These are phyloP conservation scores for Pythium dissimile DNA, from an alignment of 352 stramenopile species.

Conservation along the genomic window DNA sequence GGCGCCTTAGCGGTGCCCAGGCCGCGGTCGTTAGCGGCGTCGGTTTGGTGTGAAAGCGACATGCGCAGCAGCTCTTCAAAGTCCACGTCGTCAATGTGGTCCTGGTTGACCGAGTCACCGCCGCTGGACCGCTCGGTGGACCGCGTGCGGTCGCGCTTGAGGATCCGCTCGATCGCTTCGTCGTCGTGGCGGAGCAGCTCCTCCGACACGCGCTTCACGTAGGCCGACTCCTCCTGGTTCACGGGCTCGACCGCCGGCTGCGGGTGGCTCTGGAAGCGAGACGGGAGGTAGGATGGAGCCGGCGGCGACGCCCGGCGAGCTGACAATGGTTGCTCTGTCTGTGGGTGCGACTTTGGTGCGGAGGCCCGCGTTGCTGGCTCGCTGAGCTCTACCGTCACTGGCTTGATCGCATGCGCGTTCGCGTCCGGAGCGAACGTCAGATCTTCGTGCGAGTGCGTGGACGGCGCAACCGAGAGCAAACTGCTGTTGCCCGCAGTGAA, in stretches of 20 bases:
- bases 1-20: neutral
- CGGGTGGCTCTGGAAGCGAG: slow-evolving; percentile 17
- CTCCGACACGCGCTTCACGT: slow-evolving; percentile 10
- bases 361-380: neutral
- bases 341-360: neutral
- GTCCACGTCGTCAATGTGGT: slow-evolving; percentile 18
- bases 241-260: slow-evolving; percentile 6
- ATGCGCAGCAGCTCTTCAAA: slow-evolving; percentile 24
- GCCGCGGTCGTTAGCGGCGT: neutral
- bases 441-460: slow-evolving; percentile 15
- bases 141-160: neutral
- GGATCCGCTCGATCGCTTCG: slow-evolving; percentile 9
- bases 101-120: slow-evolving; percentile 7
- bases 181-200: slow-evolving; percentile 10
- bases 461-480: slow-evolving; percentile 14
- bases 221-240: neutral
- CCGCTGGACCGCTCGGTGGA: neutral
- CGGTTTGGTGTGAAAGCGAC: slow-evolving; percentile 15
- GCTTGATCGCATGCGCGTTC: neutral
- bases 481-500: slow-evolving; percentile 10
- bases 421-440: slow-evolving; percentile 5
- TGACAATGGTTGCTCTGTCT: neutral
- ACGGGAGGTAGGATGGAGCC: slow-evolving; percentile 21
- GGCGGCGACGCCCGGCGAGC: neutral
- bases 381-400: neutral